These are phyloP conservation scores for Geranium incanum DNA, from an alignment of 441 rosid genomes.

Conservation along the genomic window DNA sequence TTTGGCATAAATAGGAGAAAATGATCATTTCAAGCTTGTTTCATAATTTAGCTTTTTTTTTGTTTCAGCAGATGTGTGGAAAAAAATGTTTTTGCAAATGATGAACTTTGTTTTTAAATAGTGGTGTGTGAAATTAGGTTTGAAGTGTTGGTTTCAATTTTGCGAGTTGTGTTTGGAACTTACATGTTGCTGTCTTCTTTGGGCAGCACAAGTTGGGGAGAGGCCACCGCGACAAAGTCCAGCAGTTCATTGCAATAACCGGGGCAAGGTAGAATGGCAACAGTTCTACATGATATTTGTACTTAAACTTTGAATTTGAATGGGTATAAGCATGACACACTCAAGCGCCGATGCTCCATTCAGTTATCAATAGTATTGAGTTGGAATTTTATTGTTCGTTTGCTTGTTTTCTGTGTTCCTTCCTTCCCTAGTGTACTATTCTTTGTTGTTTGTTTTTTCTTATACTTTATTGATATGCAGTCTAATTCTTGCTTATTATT, in stretches of 20 bases:
- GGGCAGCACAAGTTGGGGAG: constrained; percentile 69
- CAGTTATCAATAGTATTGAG: neutral
- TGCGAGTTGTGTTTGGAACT: neutral
- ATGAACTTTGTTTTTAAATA: neutral
- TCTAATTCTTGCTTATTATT: neutral
- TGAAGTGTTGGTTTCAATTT: neutral
- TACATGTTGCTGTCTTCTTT: constrained; percentile 6
- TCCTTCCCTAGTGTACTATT: neutral
- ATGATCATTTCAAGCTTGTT: neutral
- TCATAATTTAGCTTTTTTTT: neutral
- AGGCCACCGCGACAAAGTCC: constrained; percentile 78
- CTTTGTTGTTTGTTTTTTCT: neutral
- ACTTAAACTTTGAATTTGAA: neutral
- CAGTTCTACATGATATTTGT: neutral
- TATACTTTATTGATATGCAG: neutral
- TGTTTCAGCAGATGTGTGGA: neutral
- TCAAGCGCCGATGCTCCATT: neutral
- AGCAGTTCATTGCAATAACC: constrained; percentile 76
- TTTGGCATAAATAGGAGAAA: neutral
- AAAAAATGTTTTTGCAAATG: neutral
- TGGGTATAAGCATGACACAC: neutral
- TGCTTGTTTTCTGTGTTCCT: neutral
- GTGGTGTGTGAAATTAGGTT: too few relatives aligned
- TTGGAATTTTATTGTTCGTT: neutral
- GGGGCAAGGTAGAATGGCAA: constrained; percentile 60